Conservation (phyloP, 768 basidiomycete species). For the Lyophyllum semitale region DNA sequence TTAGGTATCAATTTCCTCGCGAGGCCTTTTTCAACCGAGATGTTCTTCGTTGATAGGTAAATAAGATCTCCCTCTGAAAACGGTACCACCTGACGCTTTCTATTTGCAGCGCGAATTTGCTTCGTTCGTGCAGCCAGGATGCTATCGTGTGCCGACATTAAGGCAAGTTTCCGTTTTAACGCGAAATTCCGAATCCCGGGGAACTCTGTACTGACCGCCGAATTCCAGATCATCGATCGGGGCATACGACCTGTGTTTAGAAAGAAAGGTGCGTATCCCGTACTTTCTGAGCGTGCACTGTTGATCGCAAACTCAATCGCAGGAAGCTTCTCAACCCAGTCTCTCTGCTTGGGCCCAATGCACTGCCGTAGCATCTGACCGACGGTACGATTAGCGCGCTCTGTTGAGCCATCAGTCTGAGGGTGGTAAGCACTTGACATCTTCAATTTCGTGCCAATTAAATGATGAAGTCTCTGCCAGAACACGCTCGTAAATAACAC, state of each 20-base stretch:
- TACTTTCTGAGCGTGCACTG: no score
- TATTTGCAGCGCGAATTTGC: conserved; percentile 6
- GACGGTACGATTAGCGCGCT: not conserved
- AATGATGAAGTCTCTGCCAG: conserved; percentile 25
- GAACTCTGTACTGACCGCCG: not conserved
- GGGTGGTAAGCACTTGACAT: conserved; percentile 20
- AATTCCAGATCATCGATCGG: conserved; percentile 8
- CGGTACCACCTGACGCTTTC: not conserved
- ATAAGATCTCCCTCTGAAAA: conserved; percentile 6
- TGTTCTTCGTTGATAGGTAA: conserved; percentile 5
- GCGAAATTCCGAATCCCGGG: conserved; percentile 5
- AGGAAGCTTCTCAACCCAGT: no score
- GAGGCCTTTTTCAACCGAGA: no score
- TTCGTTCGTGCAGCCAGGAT: conserved; percentile 5
- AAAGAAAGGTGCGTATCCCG: no score
- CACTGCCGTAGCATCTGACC: conserved; percentile 13
- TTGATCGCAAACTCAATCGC: no score
- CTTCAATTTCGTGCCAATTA: not conserved
- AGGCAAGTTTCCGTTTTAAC: no score
- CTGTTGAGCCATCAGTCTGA: no score
- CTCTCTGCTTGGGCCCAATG: conserved; percentile 6
- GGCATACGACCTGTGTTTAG: conserved; percentile 5
- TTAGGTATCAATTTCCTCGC: no score
- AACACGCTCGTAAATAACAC: conserved; percentile 30
- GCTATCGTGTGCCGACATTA: no score